A percentile compares a stretch with the other conserved stretches of the same genome.
Conservation (phyloP, 1,284 basidiomycete genomes). For the Cutaneotrichosporon sp. region DNA sequence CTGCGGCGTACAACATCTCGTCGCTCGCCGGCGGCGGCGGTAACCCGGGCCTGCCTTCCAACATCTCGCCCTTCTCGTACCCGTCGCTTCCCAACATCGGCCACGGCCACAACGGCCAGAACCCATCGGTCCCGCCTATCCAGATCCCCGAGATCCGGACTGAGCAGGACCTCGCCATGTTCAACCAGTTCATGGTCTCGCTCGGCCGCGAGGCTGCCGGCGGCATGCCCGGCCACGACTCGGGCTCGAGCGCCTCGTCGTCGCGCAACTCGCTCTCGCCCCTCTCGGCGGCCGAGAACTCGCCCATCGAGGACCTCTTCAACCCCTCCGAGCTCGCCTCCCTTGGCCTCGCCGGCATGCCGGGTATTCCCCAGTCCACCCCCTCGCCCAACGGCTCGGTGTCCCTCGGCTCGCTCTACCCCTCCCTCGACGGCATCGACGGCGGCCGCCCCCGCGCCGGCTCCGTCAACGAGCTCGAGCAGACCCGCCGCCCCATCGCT, state of each 20-base stretch:
- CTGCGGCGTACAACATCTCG: conserved; percentile 11
- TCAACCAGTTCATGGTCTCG: conserved; percentile 55
- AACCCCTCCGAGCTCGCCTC: conserved; percentile 53
- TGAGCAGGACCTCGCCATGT: conserved; percentile 52
- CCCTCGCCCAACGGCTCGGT: conserved; percentile 21
- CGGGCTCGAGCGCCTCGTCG: conserved; percentile 22
- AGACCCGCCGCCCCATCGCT: conserved; percentile 24
- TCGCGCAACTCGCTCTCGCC: conserved; percentile 42
- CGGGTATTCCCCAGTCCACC: conserved; percentile 43
- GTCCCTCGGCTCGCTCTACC: conserved; percentile 46
- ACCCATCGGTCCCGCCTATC: conserved; percentile 21
- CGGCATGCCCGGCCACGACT: not conserved
- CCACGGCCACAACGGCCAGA: conserved; percentile 10
- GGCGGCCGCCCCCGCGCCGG: conserved; percentile 26
- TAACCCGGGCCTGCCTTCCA: conserved; percentile 29
- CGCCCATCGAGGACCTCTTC: conserved; percentile 50
- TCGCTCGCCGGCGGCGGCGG: conserved; percentile 12
- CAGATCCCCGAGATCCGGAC: conserved; percentile 49
- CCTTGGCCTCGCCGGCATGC: conserved; percentile 54
- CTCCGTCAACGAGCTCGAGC: conserved; percentile 7
- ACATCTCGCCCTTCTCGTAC: conserved; percentile 46
- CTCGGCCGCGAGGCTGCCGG: conserved; percentile 49
- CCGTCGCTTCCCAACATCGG: conserved; percentile 35
- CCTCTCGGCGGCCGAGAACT: conserved; percentile 36
- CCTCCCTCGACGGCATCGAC: conserved; percentile 36